Evolutionary conservation across 2,329 filamentous ascomycete genomes (phyloP), one percentile per base, ranked within the genome.

Genomic region (Xylariomycetidae sp.): DNA sequence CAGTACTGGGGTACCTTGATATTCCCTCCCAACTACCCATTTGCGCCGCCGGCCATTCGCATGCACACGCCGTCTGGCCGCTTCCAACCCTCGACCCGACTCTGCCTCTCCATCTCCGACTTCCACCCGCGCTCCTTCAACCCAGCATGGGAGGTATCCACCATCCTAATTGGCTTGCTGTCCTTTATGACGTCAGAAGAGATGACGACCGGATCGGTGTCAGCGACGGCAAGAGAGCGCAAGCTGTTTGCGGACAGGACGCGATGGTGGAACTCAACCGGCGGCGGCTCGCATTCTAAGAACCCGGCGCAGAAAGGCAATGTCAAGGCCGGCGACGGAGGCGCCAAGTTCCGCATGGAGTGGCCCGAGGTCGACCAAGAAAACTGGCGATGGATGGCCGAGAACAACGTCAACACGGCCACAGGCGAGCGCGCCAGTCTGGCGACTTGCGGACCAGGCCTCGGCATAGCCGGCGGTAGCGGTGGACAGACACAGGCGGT

Each of bases 101-200:
- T 98, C 15, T 98, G 92, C 54, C 81, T 98, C 29, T 93, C 85
- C 55, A 98, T 98, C 53, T 90, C 82, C 50, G 92, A 98, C 58
- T 98, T 96, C 64, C 92, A 98, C 57, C 92, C 92, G 4, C 94
- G 94, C 60, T 90, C 84, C 18, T 98, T 96, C 70, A 98, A 98
- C 58, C 92, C 92, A 2, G 89, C 92, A 1, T 98, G 92, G 92
- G 90, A 95, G 55, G 92, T 98, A 6, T 90, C 84, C 34, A 98
- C 92, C 1, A 98, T 98, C 44, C 68, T 98, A 12, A 93, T 94
- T 35, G 92, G 92, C 8, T 74, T 98, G 18, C 69, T 96, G 42
- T 93, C 85, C 24, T 98, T 98, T 63, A 98, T 98, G 92, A 96
- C 90, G 3, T 87, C 85, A 46, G 90, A 98, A 56, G 92, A 98